These are phyloP conservation scores for Colletotrichum neosansevieriae DNA, from an alignment of 2,329 filamentous ascomycete genomes.

Conservation along the genomic window DNA sequence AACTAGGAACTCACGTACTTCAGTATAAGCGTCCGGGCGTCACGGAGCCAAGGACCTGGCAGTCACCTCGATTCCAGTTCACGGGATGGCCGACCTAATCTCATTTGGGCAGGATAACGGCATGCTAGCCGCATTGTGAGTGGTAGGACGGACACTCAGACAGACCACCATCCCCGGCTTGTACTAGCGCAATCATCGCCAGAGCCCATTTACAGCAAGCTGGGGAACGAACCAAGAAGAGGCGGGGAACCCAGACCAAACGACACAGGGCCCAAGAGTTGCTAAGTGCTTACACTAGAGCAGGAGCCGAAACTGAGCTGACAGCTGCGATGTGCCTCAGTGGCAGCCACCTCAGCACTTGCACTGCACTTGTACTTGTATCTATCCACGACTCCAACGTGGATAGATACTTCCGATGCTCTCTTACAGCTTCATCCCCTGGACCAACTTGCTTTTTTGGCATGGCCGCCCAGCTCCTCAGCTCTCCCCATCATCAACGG, in stretches of 20 bases:
- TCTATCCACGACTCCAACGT: neutral
- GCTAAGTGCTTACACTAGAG: too few species aligned
- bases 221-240: slow-evolving; percentile 25
- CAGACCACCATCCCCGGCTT: neutral
- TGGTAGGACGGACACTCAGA: slow-evolving; percentile 22
- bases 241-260: neutral
- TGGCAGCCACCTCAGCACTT: neutral
- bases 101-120: neutral
- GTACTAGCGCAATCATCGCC: neutral
- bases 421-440: too few species aligned
- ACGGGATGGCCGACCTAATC: slow-evolving; percentile 10
- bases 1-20: neutral
- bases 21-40: slow-evolving; percentile 27
- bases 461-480: slow-evolving; percentile 4
- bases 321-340: slow-evolving; percentile 4
- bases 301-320: slow-evolving; percentile 4
- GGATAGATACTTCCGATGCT: too few species aligned
- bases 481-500: neutral
- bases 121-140: slow-evolving; percentile 2
- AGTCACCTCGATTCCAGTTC: slow-evolving; percentile 28
- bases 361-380: neutral
- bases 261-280: neutral
- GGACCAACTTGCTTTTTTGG: neutral
- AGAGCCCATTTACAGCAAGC: neutral
- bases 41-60: slow-evolving; percentile 23